A percentile compares a stretch with the other conserved stretches of the same genome.
Conservation (phyloP, 2,329 filamentous ascomycete species). For the Periconia sp. region DNA sequence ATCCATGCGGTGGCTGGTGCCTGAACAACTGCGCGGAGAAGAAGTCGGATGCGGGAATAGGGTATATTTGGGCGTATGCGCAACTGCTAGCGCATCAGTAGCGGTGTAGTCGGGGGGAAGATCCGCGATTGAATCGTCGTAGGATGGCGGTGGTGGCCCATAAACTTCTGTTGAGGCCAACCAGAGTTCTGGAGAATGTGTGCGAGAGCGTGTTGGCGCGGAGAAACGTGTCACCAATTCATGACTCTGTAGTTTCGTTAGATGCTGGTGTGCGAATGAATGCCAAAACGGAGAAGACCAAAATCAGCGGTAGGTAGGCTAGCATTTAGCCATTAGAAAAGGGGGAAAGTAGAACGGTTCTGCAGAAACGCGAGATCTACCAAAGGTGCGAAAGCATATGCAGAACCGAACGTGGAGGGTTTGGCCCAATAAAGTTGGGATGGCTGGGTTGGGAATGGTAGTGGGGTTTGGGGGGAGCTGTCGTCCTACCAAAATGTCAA, state of each 20-base stretch:
- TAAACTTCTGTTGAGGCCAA: slow-evolving; percentile 19
- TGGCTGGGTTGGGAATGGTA: too few species aligned
- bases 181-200: slow-evolving; percentile 28
- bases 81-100: slow-evolving; percentile 45
- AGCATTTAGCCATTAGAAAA: slow-evolving; percentile 6
- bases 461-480: slow-evolving; percentile 4
- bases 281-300: not conserved
- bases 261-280: slow-evolving; percentile 10
- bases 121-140: slow-evolving; percentile 48
- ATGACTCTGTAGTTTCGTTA: slow-evolving; percentile 29
- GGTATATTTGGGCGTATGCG: slow-evolving; percentile 34
- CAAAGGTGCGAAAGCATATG: not conserved
- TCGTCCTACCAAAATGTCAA: slow-evolving; percentile 37
- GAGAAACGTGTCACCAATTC: slow-evolving; percentile 21
- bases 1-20: slow-evolving; percentile 30
- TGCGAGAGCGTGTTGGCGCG: slow-evolving; percentile 16
- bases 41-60: slow-evolving; percentile 35
- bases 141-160: slow-evolving; percentile 42
- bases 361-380: not conserved
- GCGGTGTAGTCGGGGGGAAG: slow-evolving; percentile 49
- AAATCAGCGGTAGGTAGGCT: slow-evolving; percentile 3
- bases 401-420: slow-evolving; percentile 20
- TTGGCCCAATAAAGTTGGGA: slow-evolving; percentile 19
- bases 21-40: slow-evolving; percentile 26
- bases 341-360: slow-evolving; percentile 8